A percentile compares a stretch with the other conserved stretches of the same genome.
Evolutionary conservation across 331 rosid genomes (phyloP).

Genomic region (Prunus yedoensis): DNA sequence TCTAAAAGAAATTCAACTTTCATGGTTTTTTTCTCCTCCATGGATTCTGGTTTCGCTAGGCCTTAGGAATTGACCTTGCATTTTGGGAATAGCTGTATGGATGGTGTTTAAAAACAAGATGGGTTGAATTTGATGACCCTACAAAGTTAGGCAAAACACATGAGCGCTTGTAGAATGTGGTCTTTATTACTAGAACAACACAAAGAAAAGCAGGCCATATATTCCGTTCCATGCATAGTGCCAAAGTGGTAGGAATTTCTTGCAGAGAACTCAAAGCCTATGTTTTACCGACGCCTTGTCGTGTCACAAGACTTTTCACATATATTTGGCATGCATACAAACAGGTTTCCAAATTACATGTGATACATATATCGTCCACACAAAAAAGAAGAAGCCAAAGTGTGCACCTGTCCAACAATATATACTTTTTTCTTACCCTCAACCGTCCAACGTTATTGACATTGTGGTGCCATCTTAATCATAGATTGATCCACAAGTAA

Average conservation of each 20-base stretch:
- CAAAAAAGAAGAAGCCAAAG: neutral
- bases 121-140: neutral
- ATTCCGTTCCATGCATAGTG: conserved; percentile 4
- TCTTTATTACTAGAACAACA: conserved; percentile 1
- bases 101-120: neutral
- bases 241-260: neutral
- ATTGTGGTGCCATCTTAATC: too few species aligned
- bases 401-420: neutral
- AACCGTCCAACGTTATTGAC: neutral
- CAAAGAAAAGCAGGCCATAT: neutral
- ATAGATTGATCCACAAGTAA: too few species aligned
- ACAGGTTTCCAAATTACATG: neutral
- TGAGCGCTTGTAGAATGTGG: neutral
- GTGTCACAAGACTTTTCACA: neutral
- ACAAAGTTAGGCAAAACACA: neutral
- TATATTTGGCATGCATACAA: neutral
- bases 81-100: neutral
- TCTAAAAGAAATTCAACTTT: neutral
- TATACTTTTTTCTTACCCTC: neutral
- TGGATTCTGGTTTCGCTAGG: neutral
- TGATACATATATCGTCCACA: neutral
- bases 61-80: conserved; percentile 11
- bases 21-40: neutral
- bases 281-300: conserved; percentile 9
- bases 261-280: conserved; percentile 7